Evolutionary conservation across 345 rosid genomes (phyloP).

Genomic region (Aquilaria yunnanensis): DNA sequence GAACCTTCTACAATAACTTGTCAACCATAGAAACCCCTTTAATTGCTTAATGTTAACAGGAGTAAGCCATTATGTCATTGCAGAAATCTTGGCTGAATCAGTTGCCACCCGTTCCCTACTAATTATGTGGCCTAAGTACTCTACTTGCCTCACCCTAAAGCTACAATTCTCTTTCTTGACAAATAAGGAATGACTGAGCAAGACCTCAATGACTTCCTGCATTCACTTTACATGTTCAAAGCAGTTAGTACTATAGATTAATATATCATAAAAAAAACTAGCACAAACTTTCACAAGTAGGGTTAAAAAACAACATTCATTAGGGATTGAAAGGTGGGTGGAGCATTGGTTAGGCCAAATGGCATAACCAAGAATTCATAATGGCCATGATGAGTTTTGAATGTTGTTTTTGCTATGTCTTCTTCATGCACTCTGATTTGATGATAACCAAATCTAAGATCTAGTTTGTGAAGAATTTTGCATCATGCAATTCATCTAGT

Average conservation of each 20-base stretch:
- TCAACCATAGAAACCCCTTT: background rate
- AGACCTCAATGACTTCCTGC: background rate
- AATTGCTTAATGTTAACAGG: too few relatives aligned
- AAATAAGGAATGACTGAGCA: background rate
- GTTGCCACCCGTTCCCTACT: too few relatives aligned
- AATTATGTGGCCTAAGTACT: too few relatives aligned
- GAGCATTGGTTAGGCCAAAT: background rate
- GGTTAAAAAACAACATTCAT: background rate
- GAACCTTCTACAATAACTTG: background rate
- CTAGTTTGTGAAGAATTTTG: background rate
- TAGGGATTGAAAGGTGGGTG: background rate
- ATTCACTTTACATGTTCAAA: background rate
- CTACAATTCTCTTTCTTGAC: background rate
- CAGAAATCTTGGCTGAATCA: too few relatives aligned
- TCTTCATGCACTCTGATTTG: background rate
- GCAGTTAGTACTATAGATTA: background rate
- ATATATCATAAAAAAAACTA: background rate
- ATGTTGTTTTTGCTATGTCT: background rate
- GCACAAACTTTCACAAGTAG: background rate
- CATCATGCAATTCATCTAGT: background rate
- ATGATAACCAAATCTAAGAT: background rate
- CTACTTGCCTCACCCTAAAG: background rate
- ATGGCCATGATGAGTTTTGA: background rate
- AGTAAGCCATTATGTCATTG: too few relatives aligned
- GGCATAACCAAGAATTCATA: background rate